Percentiles rank a stretch among this genome's conserved stretches.
Evolutionary conservation across 1,284 basidiomycete species (phyloP).

Genomic region (Malassezia brasiliensis): DNA sequence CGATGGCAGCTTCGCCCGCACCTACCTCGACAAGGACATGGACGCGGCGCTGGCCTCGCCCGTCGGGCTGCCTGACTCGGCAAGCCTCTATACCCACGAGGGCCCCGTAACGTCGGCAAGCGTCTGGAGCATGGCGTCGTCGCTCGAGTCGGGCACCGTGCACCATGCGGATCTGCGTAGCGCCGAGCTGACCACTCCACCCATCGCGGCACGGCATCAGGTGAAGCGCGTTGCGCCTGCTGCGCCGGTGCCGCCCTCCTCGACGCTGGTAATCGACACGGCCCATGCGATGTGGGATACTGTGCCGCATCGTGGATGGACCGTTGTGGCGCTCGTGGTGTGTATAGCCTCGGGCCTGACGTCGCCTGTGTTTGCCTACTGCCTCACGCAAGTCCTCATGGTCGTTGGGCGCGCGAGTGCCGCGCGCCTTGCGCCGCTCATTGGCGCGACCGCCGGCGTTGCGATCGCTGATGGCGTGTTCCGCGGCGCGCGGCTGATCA

Average conservation of each 20-base stretch:
- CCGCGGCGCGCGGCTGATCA: slow-evolving; percentile 56
- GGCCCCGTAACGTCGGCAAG: not conserved
- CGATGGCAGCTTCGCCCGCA: not conserved
- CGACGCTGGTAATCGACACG: slow-evolving; percentile 4
- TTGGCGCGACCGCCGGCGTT: slow-evolving; percentile 61
- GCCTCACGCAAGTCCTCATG: slow-evolving; percentile 71
- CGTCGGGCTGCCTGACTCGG: not conserved
- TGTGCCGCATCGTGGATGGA: slow-evolving; percentile 63
- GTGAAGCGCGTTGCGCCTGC: not conserved
- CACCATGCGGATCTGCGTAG: not conserved
- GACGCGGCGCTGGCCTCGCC: not conserved
- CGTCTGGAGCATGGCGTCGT: not conserved
- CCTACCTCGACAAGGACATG: not conserved
- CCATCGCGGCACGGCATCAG: not conserved
- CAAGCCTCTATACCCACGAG: not conserved
- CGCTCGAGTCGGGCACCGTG: not conserved
- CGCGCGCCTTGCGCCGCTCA: slow-evolving; percentile 27
- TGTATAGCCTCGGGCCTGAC: slow-evolving; percentile 62
- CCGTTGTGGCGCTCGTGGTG: slow-evolving; percentile 58
- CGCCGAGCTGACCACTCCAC: not conserved
- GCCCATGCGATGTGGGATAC: slow-evolving; percentile 50
- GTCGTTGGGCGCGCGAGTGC: not conserved
- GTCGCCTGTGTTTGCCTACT: slow-evolving; percentile 82
- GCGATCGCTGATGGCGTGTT: slow-evolving; percentile 61
- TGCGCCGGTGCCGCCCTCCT: not conserved